Base-by-base conservation (phyloP, 495 filamentous ascomycete species). In the Lepidopterella palustris region DNA sequence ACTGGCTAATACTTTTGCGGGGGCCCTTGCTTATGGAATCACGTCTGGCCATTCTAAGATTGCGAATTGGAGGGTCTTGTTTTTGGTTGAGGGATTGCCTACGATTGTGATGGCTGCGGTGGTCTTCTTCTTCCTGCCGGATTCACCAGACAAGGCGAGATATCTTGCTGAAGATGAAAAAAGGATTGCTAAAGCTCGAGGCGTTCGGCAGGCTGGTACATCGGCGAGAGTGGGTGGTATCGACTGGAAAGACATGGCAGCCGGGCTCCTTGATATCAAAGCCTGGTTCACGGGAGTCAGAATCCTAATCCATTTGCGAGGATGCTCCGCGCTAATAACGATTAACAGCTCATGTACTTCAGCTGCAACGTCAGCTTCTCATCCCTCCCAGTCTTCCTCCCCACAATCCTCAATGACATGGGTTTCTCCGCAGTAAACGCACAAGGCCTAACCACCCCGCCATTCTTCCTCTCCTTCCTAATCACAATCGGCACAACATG, bases 361-460 rank as follows among this genome's bases (percentile, higher is more conserved):
- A 79, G 76, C 69, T 82, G 80, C 72, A 83, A 83, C 55, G 81
- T 83, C 45, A 79, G 86, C 57, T 95, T 92, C 72, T 84, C 87
- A n/a, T 90, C 87, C 5, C 80, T 96, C 6, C 88, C 90, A 0
- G 87, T 92, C 2, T 96, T 93, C 68, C 78, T 96, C 1, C 90
- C 90, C 0, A 86, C 87, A 9, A 90, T 95, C 68, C 77, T 92
- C 11, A 77, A 82, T 51, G 80, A 85, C 47, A 90, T 92, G 86
- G 89, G 89, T 13, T 92, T 86, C 72, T 82, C 79, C 8, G 71
- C 78, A 18, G 81, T 91, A 57, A 77, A 87, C 57, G 82, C 89
- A 1, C 90, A 95, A 69, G 89, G 87, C 0, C 84, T 95, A 21
- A 87, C 85, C 9, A 86, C 88, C 0, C 89, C 89, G 2, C 88